Conservation (phyloP, 2,329 filamentous ascomycete genomes). For the Aureobasidium sp. region DNA sequence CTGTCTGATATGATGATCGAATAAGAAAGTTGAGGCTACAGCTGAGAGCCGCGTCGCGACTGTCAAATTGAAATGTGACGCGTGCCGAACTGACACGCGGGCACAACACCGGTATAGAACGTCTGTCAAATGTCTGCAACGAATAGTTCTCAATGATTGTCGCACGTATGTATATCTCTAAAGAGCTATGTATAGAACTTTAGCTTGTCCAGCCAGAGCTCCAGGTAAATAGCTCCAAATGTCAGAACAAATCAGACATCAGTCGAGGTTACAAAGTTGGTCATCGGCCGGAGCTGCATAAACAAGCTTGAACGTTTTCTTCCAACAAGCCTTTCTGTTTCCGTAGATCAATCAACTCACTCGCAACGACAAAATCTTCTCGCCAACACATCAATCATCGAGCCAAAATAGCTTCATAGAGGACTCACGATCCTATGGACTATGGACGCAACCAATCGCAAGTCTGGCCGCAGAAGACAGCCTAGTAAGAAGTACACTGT, state of each 20-base stretch:
- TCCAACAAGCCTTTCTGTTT: background rate
- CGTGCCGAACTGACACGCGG: background rate
- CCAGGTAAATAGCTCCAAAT: background rate
- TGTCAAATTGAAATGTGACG: slow-evolving; percentile 5
- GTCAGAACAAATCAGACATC: background rate
- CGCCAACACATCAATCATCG: background rate
- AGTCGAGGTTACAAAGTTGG: background rate
- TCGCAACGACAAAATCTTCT: background rate
- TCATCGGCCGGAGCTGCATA: background rate
- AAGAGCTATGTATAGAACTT: background rate
- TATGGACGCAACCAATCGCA: slow-evolving; percentile 12
- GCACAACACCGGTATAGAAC: background rate
- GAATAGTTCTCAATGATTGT: background rate
- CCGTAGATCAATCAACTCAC: background rate
- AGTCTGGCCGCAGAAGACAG: slow-evolving; percentile 14
- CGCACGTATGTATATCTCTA: background rate
- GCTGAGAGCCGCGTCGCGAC: background rate
- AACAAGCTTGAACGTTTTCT: background rate
- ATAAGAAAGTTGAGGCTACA: slow-evolving; percentile 4
- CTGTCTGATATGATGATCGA: background rate
- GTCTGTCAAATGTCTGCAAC: background rate
- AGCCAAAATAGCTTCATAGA: background rate
- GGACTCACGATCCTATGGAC: background rate
- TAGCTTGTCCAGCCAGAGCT: background rate
- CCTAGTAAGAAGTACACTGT: slow-evolving; percentile 27